Evolutionary conservation across 306 rosid genomes (phyloP), one percentile per base, ranked within the genome.

Genomic region (Hippophae gyantsensis): DNA sequence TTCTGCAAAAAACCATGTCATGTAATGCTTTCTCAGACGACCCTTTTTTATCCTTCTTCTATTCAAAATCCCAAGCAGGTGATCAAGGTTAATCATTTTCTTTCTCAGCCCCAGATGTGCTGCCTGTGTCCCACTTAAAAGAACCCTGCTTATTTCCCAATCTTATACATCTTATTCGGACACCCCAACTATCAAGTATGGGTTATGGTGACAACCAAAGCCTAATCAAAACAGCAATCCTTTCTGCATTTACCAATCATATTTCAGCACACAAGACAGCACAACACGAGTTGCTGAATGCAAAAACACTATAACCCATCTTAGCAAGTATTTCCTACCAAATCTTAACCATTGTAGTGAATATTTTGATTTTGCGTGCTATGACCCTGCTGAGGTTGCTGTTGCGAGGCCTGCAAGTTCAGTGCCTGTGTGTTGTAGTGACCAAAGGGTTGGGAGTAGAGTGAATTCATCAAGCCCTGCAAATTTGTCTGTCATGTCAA

Each of bases 371-470:
- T 93, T 81, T 88, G 97, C 55, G 99, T 77, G 79, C 79, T 82
- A 78, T 84, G 99, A 61, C 82, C 79, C 71, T 69, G 81, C 69
- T 75, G 89, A 66, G 89, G 78, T 81, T 86, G 94, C 62, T 77
- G 95, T 66, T 79, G 97, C 6, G 94, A 84, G 71, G 84, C 78
- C 71, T 80, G 95, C 79, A 86, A 69, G 84, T 84, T 92, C 70
- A 79, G 76, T 12, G 95, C 87, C 74, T 88, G 99, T 6, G 99
- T 77, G 80, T 84, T 93, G 87, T 93, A 93, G 57, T 93, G 99
- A 42, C 90, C 82, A 73, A 86, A 93, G 55, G 99, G 95, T 79
- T 93, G 99, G 41, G 97, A 93, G 75, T 93, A 93, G 44, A 93
- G 94, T 54, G 99, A 82, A 62, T 70, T 86, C 97, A 93, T 82